phyloP scores from a whole-genome alignment of 306 rosid species.

The Ammopiptanthus mongolicus region DNA sequence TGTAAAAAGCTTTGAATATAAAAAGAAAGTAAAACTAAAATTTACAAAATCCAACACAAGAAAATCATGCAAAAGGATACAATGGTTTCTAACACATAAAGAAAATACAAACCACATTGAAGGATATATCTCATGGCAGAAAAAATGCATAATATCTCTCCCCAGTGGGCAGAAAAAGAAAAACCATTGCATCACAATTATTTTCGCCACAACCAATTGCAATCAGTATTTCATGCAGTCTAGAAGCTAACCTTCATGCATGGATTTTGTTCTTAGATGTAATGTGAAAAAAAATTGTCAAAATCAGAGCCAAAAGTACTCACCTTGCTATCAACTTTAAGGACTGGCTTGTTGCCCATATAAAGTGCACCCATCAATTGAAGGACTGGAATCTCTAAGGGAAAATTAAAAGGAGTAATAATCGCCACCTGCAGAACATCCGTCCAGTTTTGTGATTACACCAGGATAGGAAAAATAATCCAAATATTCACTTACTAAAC shows the following conservation, averaged over 20 bases:
- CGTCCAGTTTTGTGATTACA: background rate
- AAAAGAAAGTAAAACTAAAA: background rate
- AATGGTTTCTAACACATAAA: background rate
- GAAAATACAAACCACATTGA: background rate
- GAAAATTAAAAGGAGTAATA: constrained; percentile 93
- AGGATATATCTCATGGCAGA: background rate
- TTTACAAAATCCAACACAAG: background rate
- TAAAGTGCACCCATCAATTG: constrained; percentile 98
- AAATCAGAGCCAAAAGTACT: constrained; percentile 14
- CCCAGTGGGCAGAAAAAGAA: background rate
- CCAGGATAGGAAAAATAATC: background rate
- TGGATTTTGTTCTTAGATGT: background rate
- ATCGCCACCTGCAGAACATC: constrained; percentile 71
- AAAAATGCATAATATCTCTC: background rate
- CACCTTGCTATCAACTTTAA: constrained; percentile 98
- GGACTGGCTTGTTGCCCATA: constrained; percentile 96
- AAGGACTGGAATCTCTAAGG: constrained; percentile 94
- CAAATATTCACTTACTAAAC: background rate
- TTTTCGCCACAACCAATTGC: background rate
- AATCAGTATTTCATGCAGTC: background rate
- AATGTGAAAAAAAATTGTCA: background rate
- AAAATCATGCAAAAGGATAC: background rate
- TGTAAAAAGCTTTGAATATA: background rate
- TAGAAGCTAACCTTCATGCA: background rate
- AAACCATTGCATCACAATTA: background rate